Conservation (phyloP, 805 yeast genomes). For the Candida boidinii region DNA sequence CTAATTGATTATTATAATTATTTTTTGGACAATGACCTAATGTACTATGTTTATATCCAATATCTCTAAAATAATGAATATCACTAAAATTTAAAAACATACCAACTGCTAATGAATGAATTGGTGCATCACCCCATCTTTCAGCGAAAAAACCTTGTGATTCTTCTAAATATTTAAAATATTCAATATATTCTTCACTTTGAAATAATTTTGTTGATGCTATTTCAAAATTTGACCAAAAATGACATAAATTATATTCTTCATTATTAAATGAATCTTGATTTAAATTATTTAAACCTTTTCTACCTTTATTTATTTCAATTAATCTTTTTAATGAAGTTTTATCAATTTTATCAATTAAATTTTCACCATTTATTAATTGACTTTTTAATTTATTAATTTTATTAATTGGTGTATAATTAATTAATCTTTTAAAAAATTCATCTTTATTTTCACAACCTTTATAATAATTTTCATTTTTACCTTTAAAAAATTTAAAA, state of each 20-base stretch:
- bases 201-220: constrained; percentile 74
- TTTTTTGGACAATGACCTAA: constrained; percentile 79
- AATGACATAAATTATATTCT: constrained; percentile 74
- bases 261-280: constrained; percentile 59
- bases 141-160: constrained; percentile 83
- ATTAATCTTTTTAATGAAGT: constrained; percentile 30
- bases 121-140: constrained; percentile 98
- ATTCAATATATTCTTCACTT: constrained; percentile 54
- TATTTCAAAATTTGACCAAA: constrained; percentile 92
- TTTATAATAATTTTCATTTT: constrained; percentile 21
- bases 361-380: constrained; percentile 3
- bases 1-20: constrained; percentile 43
- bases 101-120: constrained; percentile 81
- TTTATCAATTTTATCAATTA: constrained; percentile 17
- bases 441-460: constrained; percentile 16
- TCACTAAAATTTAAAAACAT: constrained; percentile 61
- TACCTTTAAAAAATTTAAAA: constrained; percentile 26
- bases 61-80: constrained; percentile 85
- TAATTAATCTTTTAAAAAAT: constrained; percentile 18
- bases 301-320: constrained; percentile 25
- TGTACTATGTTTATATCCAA: constrained; percentile 80
- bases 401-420: constrained; percentile 16
- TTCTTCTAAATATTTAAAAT: constrained; percentile 59
- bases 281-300: constrained; percentile 21
- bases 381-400: constrained; percentile 10